phyloP scores from a whole-genome alignment of 768 basidiomycete species.

The Crassisporium funariophilum region DNA sequence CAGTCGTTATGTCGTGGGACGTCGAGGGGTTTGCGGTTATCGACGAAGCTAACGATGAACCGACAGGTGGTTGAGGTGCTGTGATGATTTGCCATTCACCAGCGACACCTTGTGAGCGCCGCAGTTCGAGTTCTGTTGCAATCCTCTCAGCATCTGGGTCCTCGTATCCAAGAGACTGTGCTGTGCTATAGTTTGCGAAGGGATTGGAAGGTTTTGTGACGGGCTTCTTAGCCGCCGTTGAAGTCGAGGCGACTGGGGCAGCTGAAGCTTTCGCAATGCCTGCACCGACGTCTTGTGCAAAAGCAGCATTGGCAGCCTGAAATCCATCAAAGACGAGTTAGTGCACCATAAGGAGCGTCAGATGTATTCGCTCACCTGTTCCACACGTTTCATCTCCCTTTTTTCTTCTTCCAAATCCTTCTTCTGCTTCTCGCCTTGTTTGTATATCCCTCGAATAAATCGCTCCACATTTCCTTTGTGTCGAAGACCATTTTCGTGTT shows the following conservation, averaged over 20 bases:
- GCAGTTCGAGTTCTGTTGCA: slow-evolving; percentile 59
- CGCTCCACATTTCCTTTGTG: slow-evolving; percentile 96
- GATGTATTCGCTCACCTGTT: slow-evolving; percentile 54
- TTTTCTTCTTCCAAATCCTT: slow-evolving; percentile 85
- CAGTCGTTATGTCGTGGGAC: slow-evolving; percentile 17
- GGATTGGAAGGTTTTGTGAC: slow-evolving; percentile 58
- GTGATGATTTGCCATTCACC: slow-evolving; percentile 79
- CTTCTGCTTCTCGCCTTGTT: slow-evolving; percentile 85
- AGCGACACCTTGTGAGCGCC: slow-evolving; percentile 65
- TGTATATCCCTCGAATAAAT: slow-evolving; percentile 91
- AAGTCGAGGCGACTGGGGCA: slow-evolving; percentile 36
- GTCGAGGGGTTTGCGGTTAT: slow-evolving; percentile 7
- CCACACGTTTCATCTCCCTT: slow-evolving; percentile 83
- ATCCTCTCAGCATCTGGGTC: slow-evolving; percentile 76
- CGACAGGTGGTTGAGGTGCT: slow-evolving; percentile 20
- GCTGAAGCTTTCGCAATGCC: slow-evolving; percentile 51
- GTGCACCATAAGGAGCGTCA: neutral
- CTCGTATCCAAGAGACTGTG: slow-evolving; percentile 76
- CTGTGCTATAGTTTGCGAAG: slow-evolving; percentile 87
- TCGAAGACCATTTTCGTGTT: slow-evolving; percentile 91
- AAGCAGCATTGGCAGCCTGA: slow-evolving; percentile 81
- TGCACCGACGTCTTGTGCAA: slow-evolving; percentile 73
- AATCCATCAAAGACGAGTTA: slow-evolving; percentile 5
- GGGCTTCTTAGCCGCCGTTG: slow-evolving; percentile 38
- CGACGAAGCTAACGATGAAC: slow-evolving; percentile 4